A percentile compares a stretch with the other conserved stretches of the same genome.
Conservation (phyloP, 2,329 filamentous ascomycete genomes). For the Acrocalymma vagum region DNA sequence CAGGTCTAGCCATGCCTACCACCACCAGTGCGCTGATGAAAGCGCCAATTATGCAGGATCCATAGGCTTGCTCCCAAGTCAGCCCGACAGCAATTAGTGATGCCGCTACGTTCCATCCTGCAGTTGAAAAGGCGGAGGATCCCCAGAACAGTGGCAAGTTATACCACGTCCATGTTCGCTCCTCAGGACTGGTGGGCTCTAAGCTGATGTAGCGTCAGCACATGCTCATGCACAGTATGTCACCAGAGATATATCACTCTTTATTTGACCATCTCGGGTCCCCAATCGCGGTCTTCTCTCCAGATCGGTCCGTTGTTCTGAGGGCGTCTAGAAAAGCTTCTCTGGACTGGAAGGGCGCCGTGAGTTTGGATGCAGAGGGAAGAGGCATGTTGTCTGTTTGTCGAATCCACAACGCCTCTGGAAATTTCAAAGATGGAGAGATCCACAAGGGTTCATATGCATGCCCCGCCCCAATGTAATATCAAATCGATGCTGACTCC, state of each 20-base stretch:
- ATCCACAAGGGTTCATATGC: neutral
- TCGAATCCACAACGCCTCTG: constrained; percentile 13
- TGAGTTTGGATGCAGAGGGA: constrained; percentile 6
- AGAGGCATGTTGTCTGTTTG: constrained; percentile 9
- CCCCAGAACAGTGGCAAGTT: constrained; percentile 33
- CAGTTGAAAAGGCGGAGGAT: constrained; percentile 27
- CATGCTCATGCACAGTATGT: neutral
- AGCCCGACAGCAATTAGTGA: constrained; percentile 26
- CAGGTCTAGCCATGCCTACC: constrained; percentile 30
- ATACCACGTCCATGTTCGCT: constrained; percentile 37
- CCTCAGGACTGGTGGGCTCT: constrained; percentile 27
- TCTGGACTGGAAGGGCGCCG: constrained; percentile 24
- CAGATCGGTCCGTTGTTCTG: constrained; percentile 20
- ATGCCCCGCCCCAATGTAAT: neutral
- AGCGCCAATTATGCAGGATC: constrained; percentile 26
- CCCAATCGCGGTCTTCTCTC: constrained; percentile 20
- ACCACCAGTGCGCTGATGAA: constrained; percentile 32
- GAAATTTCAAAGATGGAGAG: constrained; percentile 1
- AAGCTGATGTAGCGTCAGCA: constrained; percentile 8
- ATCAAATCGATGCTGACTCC: neutral
- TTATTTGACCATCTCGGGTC: constrained; percentile 33
- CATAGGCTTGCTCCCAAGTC: constrained; percentile 28
- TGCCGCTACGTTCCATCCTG: constrained; percentile 30
- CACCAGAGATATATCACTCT: constrained; percentile 13
- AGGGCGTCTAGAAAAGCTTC: constrained; percentile 27